phyloP scores from a whole-genome alignment of 2,329 filamentous ascomycete species.

The Calonectria multiphialidica region DNA sequence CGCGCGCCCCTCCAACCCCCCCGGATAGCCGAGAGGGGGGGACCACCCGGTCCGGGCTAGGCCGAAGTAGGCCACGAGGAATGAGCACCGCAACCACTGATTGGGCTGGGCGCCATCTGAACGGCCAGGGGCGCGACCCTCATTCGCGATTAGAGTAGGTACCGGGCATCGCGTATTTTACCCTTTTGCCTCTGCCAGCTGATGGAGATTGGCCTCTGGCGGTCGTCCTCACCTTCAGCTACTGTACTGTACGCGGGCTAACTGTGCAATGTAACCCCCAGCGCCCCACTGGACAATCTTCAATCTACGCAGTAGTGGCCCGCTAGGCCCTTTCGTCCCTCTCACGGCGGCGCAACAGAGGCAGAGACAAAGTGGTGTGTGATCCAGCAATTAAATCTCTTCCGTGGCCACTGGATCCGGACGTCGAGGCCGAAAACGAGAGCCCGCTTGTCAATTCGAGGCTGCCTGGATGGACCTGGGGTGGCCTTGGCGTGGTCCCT shows the following conservation, averaged over 20 bases:
- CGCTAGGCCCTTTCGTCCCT: not conserved
- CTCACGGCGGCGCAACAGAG: not conserved
- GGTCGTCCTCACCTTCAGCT: not conserved
- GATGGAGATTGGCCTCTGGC: conserved; percentile 4
- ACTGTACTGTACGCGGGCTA: not conserved
- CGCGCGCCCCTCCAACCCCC: not conserved
- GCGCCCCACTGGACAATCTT: conserved; percentile 6
- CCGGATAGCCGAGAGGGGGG: conserved; percentile 1
- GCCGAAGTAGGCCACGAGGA: conserved; percentile 6
- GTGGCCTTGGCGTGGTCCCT: not conserved
- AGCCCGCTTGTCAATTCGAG: not conserved
- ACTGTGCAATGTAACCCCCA: conserved; percentile 7
- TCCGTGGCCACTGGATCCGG: not conserved
- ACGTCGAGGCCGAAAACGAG: not conserved
- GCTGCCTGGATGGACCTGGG: not conserved
- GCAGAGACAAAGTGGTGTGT: not conserved
- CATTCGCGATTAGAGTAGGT: conserved; percentile 9
- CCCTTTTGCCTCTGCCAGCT: conserved; percentile 10
- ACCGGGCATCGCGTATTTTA: conserved; percentile 1
- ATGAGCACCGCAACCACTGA: conserved; percentile 12
- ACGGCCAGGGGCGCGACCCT: conserved; percentile 1
- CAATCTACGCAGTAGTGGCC: conserved; percentile 6
- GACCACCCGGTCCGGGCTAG: not conserved
- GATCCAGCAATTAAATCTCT: conserved; percentile 1
- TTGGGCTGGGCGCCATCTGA: conserved; percentile 2